Evolutionary conservation across 2,329 filamentous ascomycete genomes (phyloP), one percentile per base, ranked within the genome.

Genomic region (Exutisphaerella laricina): DNA sequence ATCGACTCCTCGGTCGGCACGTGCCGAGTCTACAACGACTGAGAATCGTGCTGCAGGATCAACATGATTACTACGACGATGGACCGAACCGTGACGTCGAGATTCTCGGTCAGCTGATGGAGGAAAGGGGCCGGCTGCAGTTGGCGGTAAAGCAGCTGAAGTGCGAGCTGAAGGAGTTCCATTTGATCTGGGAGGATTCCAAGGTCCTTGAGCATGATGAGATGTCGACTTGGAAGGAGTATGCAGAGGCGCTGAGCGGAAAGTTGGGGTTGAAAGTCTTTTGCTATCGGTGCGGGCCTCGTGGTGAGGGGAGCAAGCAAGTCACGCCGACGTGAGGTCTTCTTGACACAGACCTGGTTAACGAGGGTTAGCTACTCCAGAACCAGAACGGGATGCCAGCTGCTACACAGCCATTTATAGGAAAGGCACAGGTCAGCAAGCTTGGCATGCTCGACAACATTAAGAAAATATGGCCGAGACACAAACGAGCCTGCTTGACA

Each of bases 121-220:
- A 31, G 29, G 5, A 31, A 3, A 7, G 4, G 14, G 5, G 17
- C 13, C 17, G 4, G 29, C 17, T 31, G 4, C 14, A 28, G 25
- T n/a, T 28, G 9, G 25, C 25, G 13, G 14, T 34, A 2, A 20
- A 16, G 18, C 5, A 34, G 18, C 31, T 34, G 2, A 16, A 17
- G 13, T 3, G 9, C 8, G 5, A 5, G 3, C n/a, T 34, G 31
- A 34, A 20, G 14, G 14, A 34, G 31, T 21, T 34, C 3, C 31
- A 34, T 34, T n/a, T 34, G 14, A 34, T 34, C 31, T 34, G 31
- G 31, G 31, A 34, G 3, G 31, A 34, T 34, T 21, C 10, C n/a
- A 9, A 9, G 31, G 16, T 18, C 4, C 16, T 34, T 13, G 31
- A 21, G 8, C 16, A 34, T 20, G 5, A 18, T 6, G 31, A 34